Base-by-base conservation (phyloP, 2,329 filamentous ascomycete species). In the Colletotrichum orchidophilum region DNA sequence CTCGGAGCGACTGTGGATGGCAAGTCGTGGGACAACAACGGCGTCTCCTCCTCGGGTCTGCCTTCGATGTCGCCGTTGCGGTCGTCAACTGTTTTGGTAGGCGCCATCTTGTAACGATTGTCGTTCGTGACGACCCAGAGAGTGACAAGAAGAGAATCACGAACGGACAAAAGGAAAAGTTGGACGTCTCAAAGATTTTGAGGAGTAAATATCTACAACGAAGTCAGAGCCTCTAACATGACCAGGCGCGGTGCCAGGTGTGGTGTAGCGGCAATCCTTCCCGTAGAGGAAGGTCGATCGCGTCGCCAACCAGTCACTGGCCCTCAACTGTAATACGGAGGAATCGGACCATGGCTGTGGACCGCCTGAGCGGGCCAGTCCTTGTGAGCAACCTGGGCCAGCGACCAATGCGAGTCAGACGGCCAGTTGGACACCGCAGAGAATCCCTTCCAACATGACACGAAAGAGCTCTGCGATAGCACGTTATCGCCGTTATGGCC, bases 1-100 rank as follows among this genome's bases (percentile, higher is more conserved):
- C 76, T 71, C 2, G 80, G 77, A 3, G 62, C 53, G 42, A 75
- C 50, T n/a, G 72, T 67, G 3, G 58, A 33, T 12, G 74, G 74
- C 29, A 74, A 46, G 26, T 75, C 73, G 18, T 73, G 73, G 9
- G 63, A 53, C 50, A 75, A 31, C 24, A 75, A 54, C 15, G 69
- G 73, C 21, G 73, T 73, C 24, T 66, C 57, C 54, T 75, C 74
- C 5, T 50, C 50, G 7, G 60, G 70, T 24, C 54, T 62, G 11
- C 21, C 35, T 33, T 70, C 66, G 9, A 61, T 29, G 8, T 72
- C 55, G 58, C 42, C 64, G 50, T 71, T 42, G 29, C 27, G 52
- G 26, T 8, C 39, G 39, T 46, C 26, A 11, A 12, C 13, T 1
- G 31, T 4, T 6, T 58, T 18, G 24, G 55, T 67, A 18, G 27